A percentile compares a stretch with the other conserved stretches of the same genome.
phyloP scores from a whole-genome alignment of 2,329 filamentous ascomycete genomes.

The Paramyrothecium roridum region DNA sequence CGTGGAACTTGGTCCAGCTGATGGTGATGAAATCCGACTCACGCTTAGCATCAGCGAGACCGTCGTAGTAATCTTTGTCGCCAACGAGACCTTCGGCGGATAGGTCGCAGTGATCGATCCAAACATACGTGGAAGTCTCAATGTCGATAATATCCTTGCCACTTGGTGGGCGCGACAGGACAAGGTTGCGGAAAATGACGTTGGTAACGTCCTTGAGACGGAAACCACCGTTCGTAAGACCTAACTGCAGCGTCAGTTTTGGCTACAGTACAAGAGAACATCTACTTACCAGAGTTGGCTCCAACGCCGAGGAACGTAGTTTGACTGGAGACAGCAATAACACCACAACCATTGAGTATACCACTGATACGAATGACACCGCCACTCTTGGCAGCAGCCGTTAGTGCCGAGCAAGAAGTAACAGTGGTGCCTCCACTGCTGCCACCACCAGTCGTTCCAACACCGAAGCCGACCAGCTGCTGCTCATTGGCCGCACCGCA shows the following conservation, averaged over 20 bases:
- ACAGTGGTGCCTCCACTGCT: conserved; percentile 41
- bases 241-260: conserved; percentile 3
- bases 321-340: conserved; percentile 41
- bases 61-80: conserved; percentile 60
- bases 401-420: conserved; percentile 38
- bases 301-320: conserved; percentile 47
- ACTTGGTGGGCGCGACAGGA: conserved; percentile 38
- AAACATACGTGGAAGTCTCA: conserved; percentile 42
- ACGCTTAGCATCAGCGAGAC: conserved; percentile 56
- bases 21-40: conserved; percentile 50
- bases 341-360: conserved; percentile 31
- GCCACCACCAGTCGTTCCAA: conserved; percentile 41
- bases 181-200: conserved; percentile 50
- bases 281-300: conserved; percentile 25
- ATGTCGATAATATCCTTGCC: conserved; percentile 43
- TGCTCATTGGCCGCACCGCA: conserved; percentile 14
- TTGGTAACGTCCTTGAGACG: conserved; percentile 42
- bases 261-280: background rate
- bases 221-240: conserved; percentile 34
- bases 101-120: conserved; percentile 58
- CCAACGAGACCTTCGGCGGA: conserved; percentile 45
- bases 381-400: conserved; percentile 29
- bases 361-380: conserved; percentile 42
- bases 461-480: conserved; percentile 23
- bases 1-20: conserved; percentile 18